These are phyloP conservation scores for Graphilbum ipis-grandicollis DNA, from an alignment of 2,329 filamentous ascomycete species.

Conservation along the genomic window DNA sequence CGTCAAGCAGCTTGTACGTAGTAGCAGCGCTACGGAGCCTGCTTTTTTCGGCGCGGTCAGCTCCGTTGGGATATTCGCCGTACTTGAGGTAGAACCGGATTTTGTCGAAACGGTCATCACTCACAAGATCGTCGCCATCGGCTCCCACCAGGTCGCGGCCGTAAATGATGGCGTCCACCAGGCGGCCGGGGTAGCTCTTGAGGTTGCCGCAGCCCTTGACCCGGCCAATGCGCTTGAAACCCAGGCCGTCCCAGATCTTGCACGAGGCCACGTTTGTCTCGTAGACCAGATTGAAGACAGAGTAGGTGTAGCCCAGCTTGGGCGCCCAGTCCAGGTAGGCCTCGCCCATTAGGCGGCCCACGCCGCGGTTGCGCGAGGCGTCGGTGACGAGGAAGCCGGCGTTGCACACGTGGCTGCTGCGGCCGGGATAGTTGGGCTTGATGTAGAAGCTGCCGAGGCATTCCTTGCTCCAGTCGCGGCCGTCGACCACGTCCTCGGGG, in stretches of 20 bases:
- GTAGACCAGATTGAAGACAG: slow-evolving; percentile 87
- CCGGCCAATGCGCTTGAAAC: slow-evolving; percentile 81
- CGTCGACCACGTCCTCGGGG: slow-evolving; percentile 36
- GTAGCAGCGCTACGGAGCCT: slow-evolving; percentile 83
- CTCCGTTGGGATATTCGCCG: slow-evolving; percentile 80
- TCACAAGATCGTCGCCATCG: slow-evolving; percentile 67
- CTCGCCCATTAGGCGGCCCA: slow-evolving; percentile 61
- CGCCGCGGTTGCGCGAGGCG: slow-evolving; percentile 54
- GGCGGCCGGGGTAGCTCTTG: slow-evolving; percentile 48
- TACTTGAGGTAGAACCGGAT: slow-evolving; percentile 95
- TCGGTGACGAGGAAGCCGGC: slow-evolving; percentile 63
- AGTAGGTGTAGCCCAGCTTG: slow-evolving; percentile 74
- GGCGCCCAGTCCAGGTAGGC: slow-evolving; percentile 63
- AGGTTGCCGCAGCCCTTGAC: slow-evolving; percentile 57
- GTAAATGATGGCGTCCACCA: slow-evolving; percentile 63
- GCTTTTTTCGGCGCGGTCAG: slow-evolving; percentile 89
- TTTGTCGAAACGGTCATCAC: slow-evolving; percentile 95
- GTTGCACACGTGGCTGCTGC: slow-evolving; percentile 84
- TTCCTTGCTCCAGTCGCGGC: slow-evolving; percentile 59
- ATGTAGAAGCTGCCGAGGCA: slow-evolving; percentile 87
- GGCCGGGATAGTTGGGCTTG: slow-evolving; percentile 83
- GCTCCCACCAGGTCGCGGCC: slow-evolving; percentile 43
- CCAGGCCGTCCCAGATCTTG: slow-evolving; percentile 79
- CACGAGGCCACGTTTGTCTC: slow-evolving; percentile 85
- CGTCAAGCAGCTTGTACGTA: slow-evolving; percentile 71